Evolutionary conservation across 2,329 filamentous ascomycete genomes (phyloP).

Genomic region (Mycogone perniciosa): DNA sequence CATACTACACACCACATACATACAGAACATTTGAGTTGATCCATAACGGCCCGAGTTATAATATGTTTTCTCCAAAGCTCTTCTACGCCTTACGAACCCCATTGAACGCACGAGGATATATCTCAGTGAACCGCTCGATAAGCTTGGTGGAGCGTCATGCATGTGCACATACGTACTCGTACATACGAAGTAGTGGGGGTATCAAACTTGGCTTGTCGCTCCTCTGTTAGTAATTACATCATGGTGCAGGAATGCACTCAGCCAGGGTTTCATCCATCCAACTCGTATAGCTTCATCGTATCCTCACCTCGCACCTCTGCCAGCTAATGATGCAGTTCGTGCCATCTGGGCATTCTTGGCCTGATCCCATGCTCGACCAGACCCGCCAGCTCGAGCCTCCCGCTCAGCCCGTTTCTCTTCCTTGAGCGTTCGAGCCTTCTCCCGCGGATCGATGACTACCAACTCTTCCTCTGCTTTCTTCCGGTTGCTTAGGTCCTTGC

Average conservation of each 20-base stretch:
- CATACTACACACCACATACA: slow-evolving; percentile 3
- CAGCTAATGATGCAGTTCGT: slow-evolving; percentile 45
- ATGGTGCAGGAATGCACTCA: too few species aligned
- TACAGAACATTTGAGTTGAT: not conserved
- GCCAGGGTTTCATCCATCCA: not conserved
- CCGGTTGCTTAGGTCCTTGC: slow-evolving; percentile 87
- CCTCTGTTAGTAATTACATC: too few species aligned
- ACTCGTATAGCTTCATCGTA: not conserved
- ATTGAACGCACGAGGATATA: too few species aligned
- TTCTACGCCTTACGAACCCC: too few species aligned
- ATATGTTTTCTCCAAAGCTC: too few species aligned
- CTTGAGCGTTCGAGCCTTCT: slow-evolving; percentile 68
- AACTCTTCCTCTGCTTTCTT: slow-evolving; percentile 86
- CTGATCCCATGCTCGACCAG: slow-evolving; percentile 53
- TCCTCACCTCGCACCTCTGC: slow-evolving; percentile 48
- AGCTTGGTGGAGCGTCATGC: not conserved
- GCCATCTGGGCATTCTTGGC: slow-evolving; percentile 52
- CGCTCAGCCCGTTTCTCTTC: slow-evolving; percentile 56
- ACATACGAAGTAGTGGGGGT: too few species aligned
- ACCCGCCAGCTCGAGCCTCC: slow-evolving; percentile 46
- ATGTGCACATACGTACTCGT: not conserved
- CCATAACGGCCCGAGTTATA: not conserved
- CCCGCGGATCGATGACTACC: slow-evolving; percentile 86
- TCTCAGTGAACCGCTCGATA: too few species aligned
- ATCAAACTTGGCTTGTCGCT: too few species aligned